Base-by-base conservation (phyloP, 345 rosid species). In the Salix brachista region DNA sequence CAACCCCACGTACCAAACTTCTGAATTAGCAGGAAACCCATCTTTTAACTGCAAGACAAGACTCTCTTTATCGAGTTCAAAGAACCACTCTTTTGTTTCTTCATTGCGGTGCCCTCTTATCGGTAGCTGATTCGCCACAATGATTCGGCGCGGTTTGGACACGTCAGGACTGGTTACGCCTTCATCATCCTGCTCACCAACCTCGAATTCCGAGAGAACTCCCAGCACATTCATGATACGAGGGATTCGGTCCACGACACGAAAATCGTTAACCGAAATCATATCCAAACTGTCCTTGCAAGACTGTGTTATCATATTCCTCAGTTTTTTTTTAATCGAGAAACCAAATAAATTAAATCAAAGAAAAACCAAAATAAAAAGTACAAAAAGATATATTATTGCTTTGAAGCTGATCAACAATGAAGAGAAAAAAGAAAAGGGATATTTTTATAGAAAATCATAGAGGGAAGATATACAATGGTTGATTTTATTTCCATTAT, bases 121-220 rank as follows among this genome's bases (percentile, higher is more conserved):
- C 2, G 97, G 97, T 19, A 93, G 87, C 80, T 89, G 90, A 73
- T 93, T 91, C n/a, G 91, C 77, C 8, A 91, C 97, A 30, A 93
- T 77, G 86, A 91, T 86, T 16, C 95, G 78, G 42, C 90, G 85
- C 13, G 25, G 28, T 42, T 77, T 81, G 44, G 28, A n/a, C 34
- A 14, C 8, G 71, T 5, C 23, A 44, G n/a, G 69, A 46, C n/a
- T 58, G 64, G 70, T 36, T 67, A 62, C 72, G 72, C 73, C 54
- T 39, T 65, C 75, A 77, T 75, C 62, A 1, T 62, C 73, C 23
- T 73, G 78, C 18, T 62, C 74, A 21, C 58, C 79, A 78, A 75
- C 46, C 0, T 46, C 71, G 44, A 56, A 74, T 18, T 65, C 83
- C 14, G 81, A 77, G 25, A 84, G 81, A 46, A 89, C 79, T n/a